Conservation (phyloP, 805 yeast genomes). For the Diddensiella santjacobensis region DNA sequence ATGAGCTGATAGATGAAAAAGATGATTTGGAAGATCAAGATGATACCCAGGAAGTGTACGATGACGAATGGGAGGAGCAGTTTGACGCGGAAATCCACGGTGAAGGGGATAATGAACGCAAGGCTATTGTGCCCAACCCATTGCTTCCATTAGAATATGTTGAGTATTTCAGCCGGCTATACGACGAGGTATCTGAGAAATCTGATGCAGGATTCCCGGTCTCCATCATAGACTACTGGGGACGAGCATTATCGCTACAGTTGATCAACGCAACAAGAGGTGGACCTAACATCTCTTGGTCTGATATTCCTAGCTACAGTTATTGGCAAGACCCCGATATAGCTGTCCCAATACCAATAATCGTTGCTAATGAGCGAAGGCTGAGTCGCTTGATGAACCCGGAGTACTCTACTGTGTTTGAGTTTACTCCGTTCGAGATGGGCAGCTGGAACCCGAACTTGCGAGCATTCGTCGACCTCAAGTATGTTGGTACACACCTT, state of each 20-base stretch:
- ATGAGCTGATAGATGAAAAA: not conserved
- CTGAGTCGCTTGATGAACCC: conserved; percentile 46
- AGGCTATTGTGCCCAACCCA: not conserved
- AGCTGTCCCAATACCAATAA: conserved; percentile 60
- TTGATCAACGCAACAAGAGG: conserved; percentile 52
- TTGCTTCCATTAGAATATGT: not conserved
- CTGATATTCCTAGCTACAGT: conserved; percentile 51
- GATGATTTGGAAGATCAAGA: not conserved
- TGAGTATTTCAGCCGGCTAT: conserved; percentile 9
- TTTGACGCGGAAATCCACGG: not conserved
- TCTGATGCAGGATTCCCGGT: conserved; percentile 63
- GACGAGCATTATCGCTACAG: conserved; percentile 62
- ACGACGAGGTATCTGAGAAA: conserved; percentile 32
- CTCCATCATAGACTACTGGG: conserved; percentile 75
- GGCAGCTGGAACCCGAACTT: conserved; percentile 86
- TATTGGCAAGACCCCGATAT: conserved; percentile 54
- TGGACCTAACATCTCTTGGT: conserved; percentile 54
- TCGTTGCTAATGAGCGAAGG: conserved; percentile 44
- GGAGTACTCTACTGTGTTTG: conserved; percentile 50
- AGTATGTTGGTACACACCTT: conserved; percentile 65
- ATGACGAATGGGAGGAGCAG: not conserved
- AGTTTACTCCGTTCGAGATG: conserved; percentile 56
- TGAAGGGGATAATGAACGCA: not conserved
- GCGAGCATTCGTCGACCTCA: conserved; percentile 56
- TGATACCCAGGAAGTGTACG: not conserved